A percentile compares a stretch with the other conserved stretches of the same genome.
Conservation (phyloP, 176 grass and related monocot genomes). For the Urochloa ruziziensis region DNA sequence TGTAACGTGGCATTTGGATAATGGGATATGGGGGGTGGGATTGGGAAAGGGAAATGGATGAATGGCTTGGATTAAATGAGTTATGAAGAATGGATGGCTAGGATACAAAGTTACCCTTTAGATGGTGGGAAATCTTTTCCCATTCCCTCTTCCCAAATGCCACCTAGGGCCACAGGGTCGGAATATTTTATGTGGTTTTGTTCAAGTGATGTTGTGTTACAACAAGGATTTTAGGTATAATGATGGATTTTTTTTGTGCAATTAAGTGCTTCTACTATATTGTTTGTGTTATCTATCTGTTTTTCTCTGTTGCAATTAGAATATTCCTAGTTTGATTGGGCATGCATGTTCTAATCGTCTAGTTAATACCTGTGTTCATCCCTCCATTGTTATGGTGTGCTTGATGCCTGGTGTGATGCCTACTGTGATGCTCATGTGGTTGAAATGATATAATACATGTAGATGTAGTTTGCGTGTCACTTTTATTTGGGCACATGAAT, state of each 20-base stretch:
- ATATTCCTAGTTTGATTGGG: not conserved
- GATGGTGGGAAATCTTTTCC: no score
- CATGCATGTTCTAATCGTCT: not conserved
- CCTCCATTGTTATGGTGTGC: not conserved
- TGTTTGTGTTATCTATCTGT: not conserved
- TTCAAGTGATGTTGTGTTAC: not conserved
- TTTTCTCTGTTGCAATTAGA: not conserved
- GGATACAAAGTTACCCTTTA: no score
- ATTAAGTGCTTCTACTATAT: not conserved
- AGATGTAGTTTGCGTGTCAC: conserved; percentile 6
- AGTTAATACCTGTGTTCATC: not conserved
- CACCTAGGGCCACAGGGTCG: not conserved
- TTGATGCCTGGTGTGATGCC: not conserved
- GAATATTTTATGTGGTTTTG: conserved; percentile 9
- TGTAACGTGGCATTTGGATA: no score
- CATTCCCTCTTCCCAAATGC: no score
- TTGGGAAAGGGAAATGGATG: no score
- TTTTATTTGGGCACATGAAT: conserved; percentile 4
- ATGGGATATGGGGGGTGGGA: no score
- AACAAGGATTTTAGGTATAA: not conserved
- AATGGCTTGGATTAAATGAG: no score
- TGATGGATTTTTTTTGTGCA: not conserved
- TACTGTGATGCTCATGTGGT: not conserved
- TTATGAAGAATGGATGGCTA: no score
- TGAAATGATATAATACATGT: not conserved